Conservation (phyloP, 805 yeast genomes). For the Barnettozyma pratensis region DNA sequence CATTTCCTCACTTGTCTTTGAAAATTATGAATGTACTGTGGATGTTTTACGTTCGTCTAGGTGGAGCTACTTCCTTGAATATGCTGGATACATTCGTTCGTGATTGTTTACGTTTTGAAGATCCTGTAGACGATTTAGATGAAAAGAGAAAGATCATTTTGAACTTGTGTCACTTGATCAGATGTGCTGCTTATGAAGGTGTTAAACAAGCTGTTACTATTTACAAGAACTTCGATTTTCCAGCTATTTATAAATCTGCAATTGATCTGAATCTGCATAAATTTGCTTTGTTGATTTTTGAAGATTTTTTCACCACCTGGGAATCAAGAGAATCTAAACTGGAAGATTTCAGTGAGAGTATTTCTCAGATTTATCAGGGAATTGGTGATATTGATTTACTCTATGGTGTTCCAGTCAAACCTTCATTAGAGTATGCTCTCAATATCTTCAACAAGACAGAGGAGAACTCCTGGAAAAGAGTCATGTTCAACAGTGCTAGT, state of each 20-base stretch:
- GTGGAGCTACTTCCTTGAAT: slow-evolving; percentile 2
- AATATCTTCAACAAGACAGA: slow-evolving; percentile 31
- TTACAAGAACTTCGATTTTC: slow-evolving; percentile 20
- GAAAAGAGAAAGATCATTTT: slow-evolving; percentile 15
- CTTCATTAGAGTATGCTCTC: slow-evolving; percentile 49
- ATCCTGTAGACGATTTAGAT: background rate
- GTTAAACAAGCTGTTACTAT: slow-evolving; percentile 14
- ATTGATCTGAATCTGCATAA: slow-evolving; percentile 18
- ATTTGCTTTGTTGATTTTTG: slow-evolving; percentile 32
- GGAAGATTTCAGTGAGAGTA: slow-evolving; percentile 6
- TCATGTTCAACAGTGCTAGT: slow-evolving; percentile 52
- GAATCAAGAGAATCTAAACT: background rate
- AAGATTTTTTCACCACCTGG: slow-evolving; percentile 23
- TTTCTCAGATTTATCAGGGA: slow-evolving; percentile 38
- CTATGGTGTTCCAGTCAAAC: slow-evolving; percentile 58
- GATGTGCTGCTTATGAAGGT: slow-evolving; percentile 7
- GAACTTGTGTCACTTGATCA: slow-evolving; percentile 23
- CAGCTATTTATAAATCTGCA: slow-evolving; percentile 19
- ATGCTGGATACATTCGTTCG: background rate
- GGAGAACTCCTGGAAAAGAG: slow-evolving; percentile 32
- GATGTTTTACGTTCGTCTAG: slow-evolving; percentile 21
- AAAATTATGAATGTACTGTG: slow-evolving; percentile 27
- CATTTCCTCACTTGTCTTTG: slow-evolving; percentile 20
- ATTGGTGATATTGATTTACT: slow-evolving; percentile 61
- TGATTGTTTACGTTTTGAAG: background rate